phyloP scores from a whole-genome alignment of 2,329 filamentous ascomycete species.

The Hypocrella siamensis region DNA sequence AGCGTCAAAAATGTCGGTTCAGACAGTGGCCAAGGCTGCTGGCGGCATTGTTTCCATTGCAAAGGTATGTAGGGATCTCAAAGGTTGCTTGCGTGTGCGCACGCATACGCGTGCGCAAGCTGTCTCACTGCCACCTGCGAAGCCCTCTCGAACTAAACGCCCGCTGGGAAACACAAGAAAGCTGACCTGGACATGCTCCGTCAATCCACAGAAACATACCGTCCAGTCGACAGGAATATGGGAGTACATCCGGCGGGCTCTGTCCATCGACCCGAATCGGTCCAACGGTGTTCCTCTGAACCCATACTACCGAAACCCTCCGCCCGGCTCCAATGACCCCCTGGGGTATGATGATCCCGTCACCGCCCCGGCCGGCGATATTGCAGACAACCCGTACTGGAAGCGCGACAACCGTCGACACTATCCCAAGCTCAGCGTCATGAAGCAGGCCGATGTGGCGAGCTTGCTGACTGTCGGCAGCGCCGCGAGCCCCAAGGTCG shows the following conservation, averaged over 20 bases:
- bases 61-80: conserved; percentile 29
- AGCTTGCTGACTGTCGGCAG: conserved; percentile 75
- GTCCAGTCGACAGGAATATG: conserved; percentile 80
- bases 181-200: conserved; percentile 1
- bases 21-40: conserved; percentile 40
- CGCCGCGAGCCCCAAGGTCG: conserved; percentile 63
- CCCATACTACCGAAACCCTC: conserved; percentile 76
- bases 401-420: conserved; percentile 75
- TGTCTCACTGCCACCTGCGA: background rate
- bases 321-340: conserved; percentile 30
- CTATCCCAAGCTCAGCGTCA: conserved; percentile 66
- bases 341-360: conserved; percentile 23
- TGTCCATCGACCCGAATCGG: conserved; percentile 74
- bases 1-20: conserved; percentile 42
- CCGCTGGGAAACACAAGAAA: too few relatives aligned
- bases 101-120: background rate
- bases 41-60: conserved; percentile 38
- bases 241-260: conserved; percentile 61
- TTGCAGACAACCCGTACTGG: conserved; percentile 43
- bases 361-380: conserved; percentile 41
- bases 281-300: conserved; percentile 89
- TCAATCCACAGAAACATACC: conserved; percentile 68
- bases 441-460: conserved; percentile 74
- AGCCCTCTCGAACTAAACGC: too few relatives aligned
- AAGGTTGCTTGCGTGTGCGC: background rate